phyloP scores from a whole-genome alignment of 1,284 basidiomycete genomes.

The Ganoderma multipileum region DNA sequence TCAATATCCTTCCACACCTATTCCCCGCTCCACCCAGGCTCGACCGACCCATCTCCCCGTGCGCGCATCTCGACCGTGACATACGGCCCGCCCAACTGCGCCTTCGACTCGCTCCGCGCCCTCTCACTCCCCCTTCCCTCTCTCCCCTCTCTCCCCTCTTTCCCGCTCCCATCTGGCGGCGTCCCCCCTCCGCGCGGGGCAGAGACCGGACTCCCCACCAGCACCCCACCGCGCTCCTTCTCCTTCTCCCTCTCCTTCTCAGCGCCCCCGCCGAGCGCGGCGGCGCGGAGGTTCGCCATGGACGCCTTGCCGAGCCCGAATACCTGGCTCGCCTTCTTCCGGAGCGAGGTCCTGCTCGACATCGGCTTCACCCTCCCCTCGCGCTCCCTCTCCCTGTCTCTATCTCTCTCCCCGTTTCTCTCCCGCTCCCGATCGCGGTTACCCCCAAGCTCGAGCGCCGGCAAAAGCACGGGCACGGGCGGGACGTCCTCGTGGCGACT shows the following conservation, averaged over 20 bases:
- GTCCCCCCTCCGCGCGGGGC: not conserved
- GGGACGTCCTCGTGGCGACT: conserved; percentile 4
- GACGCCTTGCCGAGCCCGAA: conserved; percentile 27
- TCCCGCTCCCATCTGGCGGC: not conserved
- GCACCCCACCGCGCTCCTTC: not conserved
- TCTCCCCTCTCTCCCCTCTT: not conserved
- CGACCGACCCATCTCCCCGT: not conserved
- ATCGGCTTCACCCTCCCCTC: conserved; percentile 13
- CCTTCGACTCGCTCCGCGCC: not conserved
- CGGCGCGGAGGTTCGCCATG: conserved; percentile 25
- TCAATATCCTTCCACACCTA: not conserved
- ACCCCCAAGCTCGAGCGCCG: conserved; percentile 22
- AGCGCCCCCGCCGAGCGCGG: conserved; percentile 16
- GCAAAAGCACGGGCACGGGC: conserved; percentile 18
- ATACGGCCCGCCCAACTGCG: not conserved
- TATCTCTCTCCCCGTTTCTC: too few species aligned
- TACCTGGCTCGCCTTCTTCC: conserved; percentile 32
- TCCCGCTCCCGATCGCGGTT: not conserved
- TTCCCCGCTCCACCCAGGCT: conserved; percentile 1
- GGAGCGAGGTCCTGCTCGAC: conserved; percentile 24
- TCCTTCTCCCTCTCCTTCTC: not conserved
- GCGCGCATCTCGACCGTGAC: not conserved
- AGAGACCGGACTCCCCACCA: not conserved
- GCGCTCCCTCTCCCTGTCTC: not conserved
- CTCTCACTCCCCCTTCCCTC: not conserved